Conservation (phyloP, 1,139 yeast genomes). For the Zhuliangozyma blackwelliae region DNA sequence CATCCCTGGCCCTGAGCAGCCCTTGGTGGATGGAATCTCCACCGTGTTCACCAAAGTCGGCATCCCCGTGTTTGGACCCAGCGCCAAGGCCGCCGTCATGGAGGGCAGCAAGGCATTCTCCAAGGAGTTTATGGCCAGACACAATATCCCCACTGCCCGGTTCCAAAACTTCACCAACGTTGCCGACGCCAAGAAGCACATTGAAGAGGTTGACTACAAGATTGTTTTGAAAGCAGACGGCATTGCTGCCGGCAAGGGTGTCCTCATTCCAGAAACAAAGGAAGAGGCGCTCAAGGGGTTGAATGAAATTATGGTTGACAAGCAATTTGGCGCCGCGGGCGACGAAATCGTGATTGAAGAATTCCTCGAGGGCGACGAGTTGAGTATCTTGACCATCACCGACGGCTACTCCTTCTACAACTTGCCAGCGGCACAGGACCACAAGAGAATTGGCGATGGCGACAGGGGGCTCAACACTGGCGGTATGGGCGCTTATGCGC, state of each 20-base stretch:
- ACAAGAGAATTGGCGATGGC: constrained; percentile 90
- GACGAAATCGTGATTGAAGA: constrained; percentile 97
- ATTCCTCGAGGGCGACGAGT: constrained; percentile 93
- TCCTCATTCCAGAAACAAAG: constrained; percentile 78
- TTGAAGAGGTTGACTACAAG: constrained; percentile 61
- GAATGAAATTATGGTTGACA: constrained; percentile 84
- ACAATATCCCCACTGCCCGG: constrained; percentile 89
- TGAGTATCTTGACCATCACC: constrained; percentile 84
- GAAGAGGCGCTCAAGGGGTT: constrained; percentile 85
- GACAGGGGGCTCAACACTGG: constrained; percentile 96
- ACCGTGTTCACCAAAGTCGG: constrained; percentile 70
- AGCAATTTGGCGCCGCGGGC: constrained; percentile 90
- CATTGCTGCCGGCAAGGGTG: constrained; percentile 98
- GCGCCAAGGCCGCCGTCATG: constrained; percentile 84
- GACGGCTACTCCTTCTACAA: constrained; percentile 92
- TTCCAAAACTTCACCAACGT: constrained; percentile 77
- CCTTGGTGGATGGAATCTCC: constrained; percentile 89
- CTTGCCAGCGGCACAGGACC: constrained; percentile 97
- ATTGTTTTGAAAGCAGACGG: constrained; percentile 97
- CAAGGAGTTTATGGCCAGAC: constrained; percentile 89
- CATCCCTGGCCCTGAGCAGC: constrained; percentile 99
- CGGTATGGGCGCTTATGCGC: constrained; percentile 99
- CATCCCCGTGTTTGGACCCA: constrained; percentile 95
- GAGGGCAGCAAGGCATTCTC: constrained; percentile 97
- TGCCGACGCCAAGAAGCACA: constrained; percentile 69